Evolutionary conservation across 176 grass and related monocot species (phyloP), one percentile per base, ranked within the genome.

Genomic region (Calamus simplicifolius): DNA sequence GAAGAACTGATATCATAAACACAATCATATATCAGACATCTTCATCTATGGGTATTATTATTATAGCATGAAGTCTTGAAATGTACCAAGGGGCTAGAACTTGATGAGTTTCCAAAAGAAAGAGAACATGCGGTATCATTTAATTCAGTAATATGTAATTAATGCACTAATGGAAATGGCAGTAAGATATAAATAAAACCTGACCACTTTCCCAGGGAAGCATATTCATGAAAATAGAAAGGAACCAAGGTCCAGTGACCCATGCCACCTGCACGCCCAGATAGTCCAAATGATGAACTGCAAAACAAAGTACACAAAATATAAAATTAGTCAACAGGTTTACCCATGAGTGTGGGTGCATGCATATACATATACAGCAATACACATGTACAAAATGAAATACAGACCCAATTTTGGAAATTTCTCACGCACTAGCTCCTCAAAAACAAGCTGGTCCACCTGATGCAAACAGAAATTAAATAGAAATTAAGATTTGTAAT

Each of bases 161-260:
- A 28, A 29, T 28, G 25, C 17, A 25, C 31, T 60, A 35, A 30
- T 29, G 58, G 35, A 43, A 43, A 43, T 75, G 82, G 67, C 23
- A 75, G 54, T 28, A 81, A 65, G 63, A 64, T 13, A 85, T 19
- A 64, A 12, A 69, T 77, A 74, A 85, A 75, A 87, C 69, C 86
- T 88, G 66, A 97, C 93, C 93, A 83, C 83, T 97, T 92, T 97
- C 93, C 93, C 93, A 98, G 56, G 93, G 93, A 83, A 98, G 93
- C 78, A 88, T 91, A 71, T 98, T 98, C 68, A 92, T 69, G 65
- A 92, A 98, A 73, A 98, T 98, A 51, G 93, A 89, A 73, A 98
- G 87, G 75, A 98, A 92, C 93, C 93, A 98, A 71, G 87, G 87
- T 68, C 87, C 87, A 18, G 87, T 92, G 68, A 98, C 84, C 93